Percentiles rank a stretch among this genome's conserved stretches.
These are phyloP conservation scores for Amauroascus niger DNA, from an alignment of 2,329 filamentous ascomycete genomes.

Conservation along the genomic window DNA sequence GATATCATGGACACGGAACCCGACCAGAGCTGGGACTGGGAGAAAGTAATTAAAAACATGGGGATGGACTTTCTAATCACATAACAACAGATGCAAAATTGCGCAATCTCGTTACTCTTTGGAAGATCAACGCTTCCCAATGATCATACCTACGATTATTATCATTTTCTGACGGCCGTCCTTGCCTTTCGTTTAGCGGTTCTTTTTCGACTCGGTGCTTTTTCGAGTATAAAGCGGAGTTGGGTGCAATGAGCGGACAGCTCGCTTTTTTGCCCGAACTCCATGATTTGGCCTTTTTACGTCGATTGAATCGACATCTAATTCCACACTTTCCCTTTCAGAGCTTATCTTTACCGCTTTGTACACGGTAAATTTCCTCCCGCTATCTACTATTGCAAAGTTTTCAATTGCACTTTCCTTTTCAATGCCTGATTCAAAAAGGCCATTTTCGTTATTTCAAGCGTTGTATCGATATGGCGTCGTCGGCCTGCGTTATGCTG, in stretches of 20 bases:
- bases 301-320: not conserved
- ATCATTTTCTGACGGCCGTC: not conserved
- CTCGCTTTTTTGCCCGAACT: not conserved
- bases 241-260: not conserved
- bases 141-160: not conserved
- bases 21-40: conserved; percentile 54
- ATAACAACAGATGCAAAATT: conserved; percentile 27
- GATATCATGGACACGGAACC: conserved; percentile 49
- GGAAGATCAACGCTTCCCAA: not conserved
- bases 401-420: not conserved
- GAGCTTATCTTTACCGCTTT: not conserved
- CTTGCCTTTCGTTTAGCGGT: not conserved
- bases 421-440: not conserved
- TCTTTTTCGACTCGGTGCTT: not conserved
- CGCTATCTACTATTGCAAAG: not conserved
- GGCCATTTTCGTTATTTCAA: not conserved
- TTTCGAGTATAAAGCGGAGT: not conserved
- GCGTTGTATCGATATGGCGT: not conserved
- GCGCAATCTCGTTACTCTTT: not conserved
- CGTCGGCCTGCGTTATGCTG: not conserved
- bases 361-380: not conserved
- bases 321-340: not conserved
- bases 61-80: conserved; percentile 54
- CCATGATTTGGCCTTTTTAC: not conserved
- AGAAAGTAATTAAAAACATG: conserved; percentile 49